Evolutionary conservation across 1,284 basidiomycete genomes (phyloP).

Genomic region (Ceratobasidium sp.): DNA sequence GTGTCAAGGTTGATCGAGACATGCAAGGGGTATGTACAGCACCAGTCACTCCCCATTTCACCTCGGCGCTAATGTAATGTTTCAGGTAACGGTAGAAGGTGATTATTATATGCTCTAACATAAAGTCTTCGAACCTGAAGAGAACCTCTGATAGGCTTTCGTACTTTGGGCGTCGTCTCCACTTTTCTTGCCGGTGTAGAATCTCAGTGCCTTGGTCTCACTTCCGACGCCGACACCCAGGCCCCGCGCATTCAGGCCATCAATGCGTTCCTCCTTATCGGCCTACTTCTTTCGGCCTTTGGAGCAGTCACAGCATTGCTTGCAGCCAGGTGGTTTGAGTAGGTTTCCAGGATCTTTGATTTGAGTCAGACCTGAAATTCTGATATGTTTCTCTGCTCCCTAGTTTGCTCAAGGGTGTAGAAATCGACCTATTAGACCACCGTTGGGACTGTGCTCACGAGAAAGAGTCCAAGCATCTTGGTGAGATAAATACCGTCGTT

Average conservation of each 20-base stretch:
- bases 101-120: neutral
- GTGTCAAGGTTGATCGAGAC: constrained; percentile 16
- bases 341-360: neutral
- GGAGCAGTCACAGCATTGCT: constrained; percentile 6
- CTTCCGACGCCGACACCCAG: neutral
- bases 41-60: neutral
- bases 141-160: too few relatives aligned
- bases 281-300: neutral
- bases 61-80: too few relatives aligned
- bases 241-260: neutral
- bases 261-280: neutral
- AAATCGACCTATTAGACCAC: neutral
- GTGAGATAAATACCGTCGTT: neutral
- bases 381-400: neutral
- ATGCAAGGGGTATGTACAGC: constrained; percentile 24
- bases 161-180: constrained; percentile 33
- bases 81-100: constrained; percentile 35
- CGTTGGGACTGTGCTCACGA: constrained; percentile 7
- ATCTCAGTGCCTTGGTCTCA: constrained; percentile 23
- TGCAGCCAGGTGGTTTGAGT: constrained; percentile 19
- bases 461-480: neutral
- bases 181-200: constrained; percentile 42
- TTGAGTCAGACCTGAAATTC: neutral
- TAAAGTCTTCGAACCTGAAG: too few relatives aligned
- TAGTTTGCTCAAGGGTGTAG: constrained; percentile 4